Evolutionary conservation across 139 green algal species (phyloP).

Genomic region (Medakamo hakoo): DNA sequence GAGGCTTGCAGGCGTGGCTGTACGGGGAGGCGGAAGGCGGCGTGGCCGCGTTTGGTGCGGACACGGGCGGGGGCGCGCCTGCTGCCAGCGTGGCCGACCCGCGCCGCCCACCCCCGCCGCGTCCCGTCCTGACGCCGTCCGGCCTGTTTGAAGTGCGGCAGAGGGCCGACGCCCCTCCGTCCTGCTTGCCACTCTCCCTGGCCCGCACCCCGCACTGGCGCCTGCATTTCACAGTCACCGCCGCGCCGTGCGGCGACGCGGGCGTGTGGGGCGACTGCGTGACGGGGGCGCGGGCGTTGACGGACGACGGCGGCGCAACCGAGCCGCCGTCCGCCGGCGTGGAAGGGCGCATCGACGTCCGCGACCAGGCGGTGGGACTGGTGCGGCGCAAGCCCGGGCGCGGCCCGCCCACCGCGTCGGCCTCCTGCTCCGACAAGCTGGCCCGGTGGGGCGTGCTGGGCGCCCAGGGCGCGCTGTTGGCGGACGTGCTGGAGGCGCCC

Average conservation of each 20-base stretch:
- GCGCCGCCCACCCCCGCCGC: no score
- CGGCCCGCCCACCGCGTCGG: conserved; percentile 66
- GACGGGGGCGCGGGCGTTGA: neutral
- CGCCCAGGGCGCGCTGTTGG: conserved; percentile 55
- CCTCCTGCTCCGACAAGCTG: conserved; percentile 95
- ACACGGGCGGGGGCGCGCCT: no score
- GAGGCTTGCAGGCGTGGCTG: neutral
- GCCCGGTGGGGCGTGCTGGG: conserved; percentile 66
- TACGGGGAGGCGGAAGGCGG: neutral
- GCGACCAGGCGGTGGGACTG: conserved; percentile 28
- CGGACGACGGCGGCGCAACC: no score
- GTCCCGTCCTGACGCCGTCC: no score
- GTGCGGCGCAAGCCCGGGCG: conserved; percentile 76
- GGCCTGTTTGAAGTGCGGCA: no score
- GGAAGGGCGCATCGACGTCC: conserved; percentile 9
- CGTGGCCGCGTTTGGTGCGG: no score
- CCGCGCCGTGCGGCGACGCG: neutral
- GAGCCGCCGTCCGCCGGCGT: no score
- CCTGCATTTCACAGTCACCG: neutral
- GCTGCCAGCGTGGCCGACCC: no score
- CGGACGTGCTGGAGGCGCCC: conserved; percentile 31
- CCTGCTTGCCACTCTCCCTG: no score
- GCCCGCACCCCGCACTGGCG: no score
- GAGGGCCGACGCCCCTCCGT: no score
- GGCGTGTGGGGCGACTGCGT: neutral